These are phyloP conservation scores for Metschnikowia drakensbergensis DNA, from an alignment of 805 yeast species.

Conservation along the genomic window DNA sequence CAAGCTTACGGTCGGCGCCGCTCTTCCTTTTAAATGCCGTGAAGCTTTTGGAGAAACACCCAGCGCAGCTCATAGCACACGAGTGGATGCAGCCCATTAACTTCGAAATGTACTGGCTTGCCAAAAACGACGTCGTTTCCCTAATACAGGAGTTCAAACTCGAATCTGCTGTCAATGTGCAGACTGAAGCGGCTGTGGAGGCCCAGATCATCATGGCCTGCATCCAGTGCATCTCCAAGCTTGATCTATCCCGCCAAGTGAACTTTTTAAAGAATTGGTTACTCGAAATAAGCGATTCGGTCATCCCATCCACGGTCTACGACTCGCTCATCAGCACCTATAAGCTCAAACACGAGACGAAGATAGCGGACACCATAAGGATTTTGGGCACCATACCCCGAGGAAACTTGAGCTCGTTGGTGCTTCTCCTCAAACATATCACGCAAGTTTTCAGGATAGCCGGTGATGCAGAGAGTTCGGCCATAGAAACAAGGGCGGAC, in stretches of 20 bases:
- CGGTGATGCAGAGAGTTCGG: too few relatives aligned
- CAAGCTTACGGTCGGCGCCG: conserved; percentile 32
- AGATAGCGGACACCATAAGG: conserved; percentile 20
- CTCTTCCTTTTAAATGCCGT: conserved; percentile 25
- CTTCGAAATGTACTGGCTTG: conserved; percentile 32
- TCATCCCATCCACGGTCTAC: conserved; percentile 39
- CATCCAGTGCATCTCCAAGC: conserved; percentile 10
- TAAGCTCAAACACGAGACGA: conserved; percentile 6
- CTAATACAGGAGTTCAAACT: conserved; percentile 19
- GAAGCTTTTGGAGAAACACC: conserved; percentile 14
- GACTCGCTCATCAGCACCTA: conserved; percentile 28
- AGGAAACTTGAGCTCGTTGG: conserved; percentile 36
- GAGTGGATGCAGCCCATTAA: conserved; percentile 32
- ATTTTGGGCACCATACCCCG: conserved; percentile 34
- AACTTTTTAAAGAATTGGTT: conserved; percentile 40
- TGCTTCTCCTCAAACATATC: conserved; percentile 36
- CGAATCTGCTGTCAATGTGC: background rate
- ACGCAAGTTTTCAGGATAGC: conserved; percentile 16
- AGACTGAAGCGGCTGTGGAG: conserved; percentile 21
- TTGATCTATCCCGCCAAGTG: conserved; percentile 16
- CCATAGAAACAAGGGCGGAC: background rate
- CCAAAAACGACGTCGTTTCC: conserved; percentile 28
- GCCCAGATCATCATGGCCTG: background rate
- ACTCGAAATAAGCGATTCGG: conserved; percentile 38
- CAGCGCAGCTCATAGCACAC: background rate